A percentile compares a stretch with the other conserved stretches of the same genome.
These are phyloP conservation scores for Penium margaritaceum DNA, from an alignment of 139 green algal species.

Conservation along the genomic window DNA sequence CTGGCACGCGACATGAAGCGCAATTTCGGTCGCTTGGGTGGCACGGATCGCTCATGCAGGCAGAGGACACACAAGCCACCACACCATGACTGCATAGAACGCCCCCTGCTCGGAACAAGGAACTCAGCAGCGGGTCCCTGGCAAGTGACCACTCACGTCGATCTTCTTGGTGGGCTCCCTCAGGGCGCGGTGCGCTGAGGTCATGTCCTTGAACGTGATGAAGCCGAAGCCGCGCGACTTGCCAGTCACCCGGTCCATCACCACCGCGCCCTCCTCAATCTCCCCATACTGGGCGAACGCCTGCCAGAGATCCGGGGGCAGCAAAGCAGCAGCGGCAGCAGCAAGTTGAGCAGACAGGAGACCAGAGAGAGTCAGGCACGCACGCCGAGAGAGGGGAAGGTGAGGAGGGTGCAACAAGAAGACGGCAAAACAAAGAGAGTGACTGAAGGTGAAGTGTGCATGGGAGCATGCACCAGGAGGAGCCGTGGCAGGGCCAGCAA, in stretches of 20 bases:
- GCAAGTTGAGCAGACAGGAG: background rate
- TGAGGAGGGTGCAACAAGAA: background rate
- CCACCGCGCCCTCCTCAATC: conserved; percentile 43
- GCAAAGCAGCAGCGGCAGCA: background rate
- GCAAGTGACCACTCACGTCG: conserved; percentile 37
- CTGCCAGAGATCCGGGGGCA: background rate
- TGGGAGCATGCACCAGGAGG: too few relatives aligned
- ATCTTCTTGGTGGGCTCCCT: conserved; percentile 33
- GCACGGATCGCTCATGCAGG: too few relatives aligned
- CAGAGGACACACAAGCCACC: too few relatives aligned
- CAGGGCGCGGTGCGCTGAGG: conserved; percentile 30
- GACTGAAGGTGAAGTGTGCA: background rate
- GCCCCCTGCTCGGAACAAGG: too few relatives aligned
- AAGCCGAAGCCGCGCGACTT: conserved; percentile 46
- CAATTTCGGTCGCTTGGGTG: too few relatives aligned
- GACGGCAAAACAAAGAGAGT: background rate
- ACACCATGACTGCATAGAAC: too few relatives aligned
- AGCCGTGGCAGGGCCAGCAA: too few relatives aligned
- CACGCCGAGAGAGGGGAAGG: conserved; percentile 4
- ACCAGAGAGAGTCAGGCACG: background rate
- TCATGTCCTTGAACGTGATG: conserved; percentile 46
- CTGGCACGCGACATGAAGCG: too few relatives aligned
- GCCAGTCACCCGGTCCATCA: conserved; percentile 39
- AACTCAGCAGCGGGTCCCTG: too few relatives aligned
- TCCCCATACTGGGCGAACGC: conserved; percentile 40